phyloP scores from a whole-genome alignment of 2,329 filamentous ascomycete species.

The Cladosporium sphaerospermum region DNA sequence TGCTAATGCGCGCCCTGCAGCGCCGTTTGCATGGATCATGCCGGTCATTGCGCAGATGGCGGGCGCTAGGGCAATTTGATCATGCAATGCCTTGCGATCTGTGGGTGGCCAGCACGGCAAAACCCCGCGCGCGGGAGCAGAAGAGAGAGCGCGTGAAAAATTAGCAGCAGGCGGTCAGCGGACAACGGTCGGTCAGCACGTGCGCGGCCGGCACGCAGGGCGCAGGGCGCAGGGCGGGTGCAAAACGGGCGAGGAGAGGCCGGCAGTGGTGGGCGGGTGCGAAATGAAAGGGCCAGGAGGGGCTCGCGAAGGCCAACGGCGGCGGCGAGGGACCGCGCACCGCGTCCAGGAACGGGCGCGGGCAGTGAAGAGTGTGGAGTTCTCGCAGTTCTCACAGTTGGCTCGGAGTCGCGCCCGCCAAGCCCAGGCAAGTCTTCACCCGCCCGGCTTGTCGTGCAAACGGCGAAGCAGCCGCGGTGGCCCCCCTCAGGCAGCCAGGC shows the following conservation, averaged over 20 bases:
- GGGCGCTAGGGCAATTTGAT: background rate
- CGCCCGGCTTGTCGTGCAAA: too few relatives aligned
- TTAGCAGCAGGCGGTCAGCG: background rate
- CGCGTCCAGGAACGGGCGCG: background rate
- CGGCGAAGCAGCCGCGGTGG: too few relatives aligned
- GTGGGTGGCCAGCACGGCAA: background rate
- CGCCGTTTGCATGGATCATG: constrained; percentile 9
- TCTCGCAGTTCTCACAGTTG: background rate
- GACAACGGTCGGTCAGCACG: background rate
- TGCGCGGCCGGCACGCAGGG: background rate
- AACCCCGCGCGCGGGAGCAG: background rate
- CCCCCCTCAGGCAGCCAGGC: too few relatives aligned
- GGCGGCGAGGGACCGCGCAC: too few relatives aligned
- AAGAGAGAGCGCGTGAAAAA: background rate
- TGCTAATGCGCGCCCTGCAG: constrained; percentile 8
- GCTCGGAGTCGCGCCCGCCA: too few relatives aligned
- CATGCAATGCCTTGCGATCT: background rate
- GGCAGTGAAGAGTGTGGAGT: constrained; percentile 11
- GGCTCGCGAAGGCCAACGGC: too few relatives aligned
- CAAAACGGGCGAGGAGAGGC: too few relatives aligned
- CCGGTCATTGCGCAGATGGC: constrained; percentile 10
- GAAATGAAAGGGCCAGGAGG: too few relatives aligned
- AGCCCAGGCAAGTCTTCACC: too few relatives aligned
- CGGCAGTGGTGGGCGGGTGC: too few relatives aligned
- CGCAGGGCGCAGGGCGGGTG: too few relatives aligned